Evolutionary conservation across 2,329 filamentous ascomycete species (phyloP).

Genomic region (Colletotrichum zoysiae): DNA sequence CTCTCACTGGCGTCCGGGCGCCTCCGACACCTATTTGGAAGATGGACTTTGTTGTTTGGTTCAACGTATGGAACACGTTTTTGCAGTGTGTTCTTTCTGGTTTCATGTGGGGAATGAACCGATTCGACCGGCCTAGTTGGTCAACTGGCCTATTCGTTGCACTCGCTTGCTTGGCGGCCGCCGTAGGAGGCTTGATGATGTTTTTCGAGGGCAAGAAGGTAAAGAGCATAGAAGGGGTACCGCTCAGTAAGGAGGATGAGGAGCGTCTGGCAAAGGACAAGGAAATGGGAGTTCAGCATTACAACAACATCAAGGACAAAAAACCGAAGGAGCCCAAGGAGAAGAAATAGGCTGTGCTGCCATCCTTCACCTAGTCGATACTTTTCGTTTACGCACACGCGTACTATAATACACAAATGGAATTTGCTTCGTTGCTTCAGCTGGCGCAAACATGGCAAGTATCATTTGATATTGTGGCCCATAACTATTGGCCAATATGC

Average conservation of each 20-base stretch:
- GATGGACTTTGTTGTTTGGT: constrained; percentile 83
- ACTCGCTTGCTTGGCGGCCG: constrained; percentile 77
- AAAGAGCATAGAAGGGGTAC: constrained; percentile 79
- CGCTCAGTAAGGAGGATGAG: constrained; percentile 68
- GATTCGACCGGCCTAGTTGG: constrained; percentile 82
- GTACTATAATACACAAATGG: neutral
- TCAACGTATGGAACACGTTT: constrained; percentile 83
- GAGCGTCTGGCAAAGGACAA: constrained; percentile 64
- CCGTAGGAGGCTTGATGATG: constrained; percentile 75
- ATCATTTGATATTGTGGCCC: neutral
- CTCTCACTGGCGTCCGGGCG: constrained; percentile 79
- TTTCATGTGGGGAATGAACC: constrained; percentile 87
- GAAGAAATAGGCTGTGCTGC: constrained; percentile 51
- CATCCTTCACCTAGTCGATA: constrained; percentile 3
- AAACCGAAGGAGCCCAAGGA: constrained; percentile 62
- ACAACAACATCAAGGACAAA: constrained; percentile 68
- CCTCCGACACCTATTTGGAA: constrained; percentile 78
- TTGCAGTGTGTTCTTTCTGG: constrained; percentile 79
- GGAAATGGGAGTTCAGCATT: constrained; percentile 69
- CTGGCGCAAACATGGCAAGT: no score
- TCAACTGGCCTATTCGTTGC: constrained; percentile 83
- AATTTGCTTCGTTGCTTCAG: neutral
- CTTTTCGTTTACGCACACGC: neutral
- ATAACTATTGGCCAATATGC: neutral
- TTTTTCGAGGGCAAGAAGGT: constrained; percentile 79